Base-by-base conservation (phyloP, 257 asterid species). In the Lantana camara region DNA sequence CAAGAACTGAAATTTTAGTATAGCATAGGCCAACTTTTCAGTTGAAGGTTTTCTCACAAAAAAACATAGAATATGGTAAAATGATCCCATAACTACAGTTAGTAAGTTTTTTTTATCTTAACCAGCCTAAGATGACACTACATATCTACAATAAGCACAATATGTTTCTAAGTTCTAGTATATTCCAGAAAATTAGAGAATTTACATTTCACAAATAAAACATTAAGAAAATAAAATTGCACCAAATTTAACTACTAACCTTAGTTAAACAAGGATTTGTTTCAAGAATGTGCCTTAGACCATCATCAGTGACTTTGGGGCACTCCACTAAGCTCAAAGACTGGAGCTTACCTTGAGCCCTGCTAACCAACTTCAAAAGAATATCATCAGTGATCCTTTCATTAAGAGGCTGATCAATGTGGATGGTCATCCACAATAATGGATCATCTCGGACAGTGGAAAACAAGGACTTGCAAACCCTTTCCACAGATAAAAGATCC, bases 241-340 rank as follows among this genome's bases (percentile, higher is more conserved):
- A 29, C 7, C 42, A 51, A 27, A 50, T 32, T n/a, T 35, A 49
- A 59, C 12, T 29, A 60, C 83, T 11, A 22, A 84, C 95, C 95
- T 84, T 86, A 23, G 79, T 84, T 77, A 86, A 41, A 20, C 60
- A 70, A 23, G 81, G 79, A 78, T 79, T 86, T 37, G 75, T 60
- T 53, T 82, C 85, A 54, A 83, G 81, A n/a, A 84, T 83, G 29
- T 72, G 78, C 78, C 77, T 78, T 68, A 86, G 58, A 46, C 89
- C 82, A 45, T 72, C 82, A 67, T 74, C 84, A 3, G 95, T 81
- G 68, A 86, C 67, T 73, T 63, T 74, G 17, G 72, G 57, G 52
- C 95, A 86, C 74, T 79, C 81, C 61, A 83, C 79, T 57, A 86
- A 73, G 60, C 82, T 71, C 76, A 86, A 59, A 68, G 84, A 76